A percentile compares a stretch with the other conserved stretches of the same genome.
These are phyloP conservation scores for Nakazawaea populi DNA, from an alignment of 805 yeast species.

Conservation along the genomic window DNA sequence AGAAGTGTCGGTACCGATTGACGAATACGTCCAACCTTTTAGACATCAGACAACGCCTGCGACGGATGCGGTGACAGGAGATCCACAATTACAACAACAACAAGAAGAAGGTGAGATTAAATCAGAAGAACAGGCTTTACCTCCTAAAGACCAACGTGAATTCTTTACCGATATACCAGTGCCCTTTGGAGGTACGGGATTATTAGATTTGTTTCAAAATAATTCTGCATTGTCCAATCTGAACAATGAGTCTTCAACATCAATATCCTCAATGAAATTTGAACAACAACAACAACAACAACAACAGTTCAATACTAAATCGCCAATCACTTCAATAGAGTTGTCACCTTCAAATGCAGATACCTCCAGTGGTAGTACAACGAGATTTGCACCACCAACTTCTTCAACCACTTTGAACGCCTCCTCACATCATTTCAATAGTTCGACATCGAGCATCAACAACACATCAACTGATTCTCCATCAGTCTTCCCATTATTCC, in stretches of 20 bases:
- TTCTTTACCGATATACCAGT: slow-evolving; percentile 8
- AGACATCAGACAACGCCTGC: slow-evolving; percentile 24
- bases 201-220: slow-evolving; percentile 6
- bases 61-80: too few species aligned
- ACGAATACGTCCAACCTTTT: slow-evolving; percentile 30
- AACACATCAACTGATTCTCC: background rate
- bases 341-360: slow-evolving; percentile 1
- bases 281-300: background rate
- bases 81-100: background rate
- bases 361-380: background rate
- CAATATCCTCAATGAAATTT: background rate
- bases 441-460: background rate
- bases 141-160: background rate
- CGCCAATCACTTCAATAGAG: slow-evolving; percentile 1
- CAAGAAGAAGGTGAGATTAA: background rate
- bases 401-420: background rate
- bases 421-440: background rate
- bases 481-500: slow-evolving; percentile 6
- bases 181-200: slow-evolving; percentile 6
- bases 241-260: background rate
- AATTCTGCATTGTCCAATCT: background rate
- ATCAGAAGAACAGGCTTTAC: background rate
- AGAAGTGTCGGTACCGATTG: slow-evolving; percentile 13
- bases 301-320: background rate
- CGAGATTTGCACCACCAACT: too few species aligned